A percentile compares a stretch with the other conserved stretches of the same genome.
These are phyloP conservation scores for Starmerella vaccinii DNA, from an alignment of 805 yeast species.

Conservation along the genomic window DNA sequence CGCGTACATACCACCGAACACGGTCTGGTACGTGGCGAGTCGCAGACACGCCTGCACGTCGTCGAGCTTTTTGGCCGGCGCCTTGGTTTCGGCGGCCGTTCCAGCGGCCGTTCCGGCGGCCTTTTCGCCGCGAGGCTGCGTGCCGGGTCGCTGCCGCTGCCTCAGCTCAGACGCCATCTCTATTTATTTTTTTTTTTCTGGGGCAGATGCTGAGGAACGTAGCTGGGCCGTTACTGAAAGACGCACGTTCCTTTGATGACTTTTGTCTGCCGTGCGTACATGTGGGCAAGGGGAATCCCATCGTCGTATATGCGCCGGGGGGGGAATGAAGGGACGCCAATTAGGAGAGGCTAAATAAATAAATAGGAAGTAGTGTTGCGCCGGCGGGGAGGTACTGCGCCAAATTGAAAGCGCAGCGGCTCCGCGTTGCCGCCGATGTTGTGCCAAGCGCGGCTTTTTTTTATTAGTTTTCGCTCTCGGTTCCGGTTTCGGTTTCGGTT, in stretches of 20 bases:
- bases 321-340: not conserved
- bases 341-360: not conserved
- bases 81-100: not conserved
- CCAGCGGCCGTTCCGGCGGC: not conserved
- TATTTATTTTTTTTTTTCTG: not conserved
- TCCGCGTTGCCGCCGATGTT: too few relatives aligned
- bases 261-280: not conserved
- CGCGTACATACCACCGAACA: slow-evolving; percentile 4
- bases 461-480: too few relatives aligned
- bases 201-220: not conserved
- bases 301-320: not conserved
- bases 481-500: too few relatives aligned
- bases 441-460: too few relatives aligned
- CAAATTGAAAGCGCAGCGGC: too few relatives aligned
- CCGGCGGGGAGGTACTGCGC: too few relatives aligned
- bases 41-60: slow-evolving; percentile 1
- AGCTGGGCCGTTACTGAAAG: not conserved
- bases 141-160: slow-evolving; percentile 1
- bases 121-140: too few relatives aligned
- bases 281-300: slow-evolving; percentile 1
- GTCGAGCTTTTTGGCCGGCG: not conserved
- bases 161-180: slow-evolving; percentile 3
- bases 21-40: slow-evolving; percentile 9
- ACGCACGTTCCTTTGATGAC: slow-evolving; percentile 2
- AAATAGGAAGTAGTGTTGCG: not conserved